Percentiles rank a stretch among this genome's conserved stretches.
Conservation (phyloP, 2,329 filamentous ascomycete genomes). For the Alternaria burnsii region DNA sequence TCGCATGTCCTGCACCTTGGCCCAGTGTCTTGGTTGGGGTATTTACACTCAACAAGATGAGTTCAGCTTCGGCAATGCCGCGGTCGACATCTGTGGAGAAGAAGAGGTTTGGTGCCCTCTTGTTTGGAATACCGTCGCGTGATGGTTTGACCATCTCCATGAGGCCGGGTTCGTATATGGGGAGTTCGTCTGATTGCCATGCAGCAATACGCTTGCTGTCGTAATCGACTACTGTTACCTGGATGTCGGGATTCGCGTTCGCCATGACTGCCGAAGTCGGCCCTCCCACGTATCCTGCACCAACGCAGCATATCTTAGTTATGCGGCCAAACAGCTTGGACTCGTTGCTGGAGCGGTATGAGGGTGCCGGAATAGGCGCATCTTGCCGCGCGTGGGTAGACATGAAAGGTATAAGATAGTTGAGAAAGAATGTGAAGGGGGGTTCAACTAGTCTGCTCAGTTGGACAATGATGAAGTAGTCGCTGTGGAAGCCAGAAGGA, state of each 20-base stretch:
- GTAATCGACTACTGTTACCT: constrained; percentile 78
- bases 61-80: constrained; percentile 71
- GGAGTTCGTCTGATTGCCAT: constrained; percentile 78
- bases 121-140: constrained; percentile 53
- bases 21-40: constrained; percentile 79
- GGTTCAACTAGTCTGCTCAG: too few species aligned
- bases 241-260: constrained; percentile 62
- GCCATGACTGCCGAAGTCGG: too few species aligned
- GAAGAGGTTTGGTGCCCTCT: constrained; percentile 70
- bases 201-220: constrained; percentile 70
- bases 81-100: constrained; percentile 74
- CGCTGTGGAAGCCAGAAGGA: too few species aligned
- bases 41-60: constrained; percentile 80
- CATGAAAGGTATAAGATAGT: too few species aligned
- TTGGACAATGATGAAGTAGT: too few species aligned
- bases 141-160: constrained; percentile 71
- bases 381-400: too few species aligned
- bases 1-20: constrained; percentile 73
- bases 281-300: too few species aligned
- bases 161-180: constrained; percentile 79
- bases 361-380: too few species aligned
- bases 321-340: too few species aligned
- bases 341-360: too few species aligned
- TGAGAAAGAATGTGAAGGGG: too few species aligned
- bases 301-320: too few species aligned